phyloP scores from a whole-genome alignment of 768 basidiomycete species.

The Trametes sanguinea region DNA sequence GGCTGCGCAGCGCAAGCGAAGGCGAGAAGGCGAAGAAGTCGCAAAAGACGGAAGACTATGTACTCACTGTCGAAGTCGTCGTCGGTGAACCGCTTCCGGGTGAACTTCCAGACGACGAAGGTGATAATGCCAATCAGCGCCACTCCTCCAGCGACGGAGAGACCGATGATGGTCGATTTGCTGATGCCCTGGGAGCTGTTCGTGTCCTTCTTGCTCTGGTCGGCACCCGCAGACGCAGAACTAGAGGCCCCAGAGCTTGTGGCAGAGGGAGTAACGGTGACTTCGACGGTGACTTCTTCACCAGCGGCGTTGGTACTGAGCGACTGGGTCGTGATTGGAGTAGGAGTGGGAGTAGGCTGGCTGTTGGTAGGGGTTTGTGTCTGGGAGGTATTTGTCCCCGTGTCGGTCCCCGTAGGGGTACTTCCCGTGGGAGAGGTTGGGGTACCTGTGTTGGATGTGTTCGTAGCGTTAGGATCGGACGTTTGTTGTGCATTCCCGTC shows the following conservation, averaged over 20 bases:
- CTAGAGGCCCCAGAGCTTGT: slow-evolving; percentile 28
- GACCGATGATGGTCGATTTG: slow-evolving; percentile 74
- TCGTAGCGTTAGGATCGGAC: neutral
- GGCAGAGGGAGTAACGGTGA: slow-evolving; percentile 23
- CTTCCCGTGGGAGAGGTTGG: slow-evolving; percentile 4
- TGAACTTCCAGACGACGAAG: slow-evolving; percentile 87
- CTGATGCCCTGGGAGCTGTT: slow-evolving; percentile 43
- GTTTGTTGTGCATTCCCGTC: neutral
- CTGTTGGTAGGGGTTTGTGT: slow-evolving; percentile 4
- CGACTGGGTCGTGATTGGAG: slow-evolving; percentile 14
- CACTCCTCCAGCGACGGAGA: slow-evolving; percentile 81
- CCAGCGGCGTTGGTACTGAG: slow-evolving; percentile 36
- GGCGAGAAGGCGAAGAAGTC: neutral
- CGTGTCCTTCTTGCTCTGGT: slow-evolving; percentile 26
- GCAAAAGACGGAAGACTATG: neutral
- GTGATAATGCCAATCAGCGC: slow-evolving; percentile 68
- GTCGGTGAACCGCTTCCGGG: slow-evolving; percentile 66
- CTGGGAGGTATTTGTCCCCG: neutral
- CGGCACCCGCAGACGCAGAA: slow-evolving; percentile 31
- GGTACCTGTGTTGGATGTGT: neutral
- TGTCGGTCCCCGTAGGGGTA: neutral
- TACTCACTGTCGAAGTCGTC: slow-evolving; percentile 76
- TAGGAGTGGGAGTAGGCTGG: slow-evolving; percentile 12
- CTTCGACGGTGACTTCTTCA: slow-evolving; percentile 29
- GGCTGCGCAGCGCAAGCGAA: neutral